Percentiles rank a stretch among this genome's conserved stretches.
phyloP scores from a whole-genome alignment of 306 rosid genomes.

The Prunus mume region DNA sequence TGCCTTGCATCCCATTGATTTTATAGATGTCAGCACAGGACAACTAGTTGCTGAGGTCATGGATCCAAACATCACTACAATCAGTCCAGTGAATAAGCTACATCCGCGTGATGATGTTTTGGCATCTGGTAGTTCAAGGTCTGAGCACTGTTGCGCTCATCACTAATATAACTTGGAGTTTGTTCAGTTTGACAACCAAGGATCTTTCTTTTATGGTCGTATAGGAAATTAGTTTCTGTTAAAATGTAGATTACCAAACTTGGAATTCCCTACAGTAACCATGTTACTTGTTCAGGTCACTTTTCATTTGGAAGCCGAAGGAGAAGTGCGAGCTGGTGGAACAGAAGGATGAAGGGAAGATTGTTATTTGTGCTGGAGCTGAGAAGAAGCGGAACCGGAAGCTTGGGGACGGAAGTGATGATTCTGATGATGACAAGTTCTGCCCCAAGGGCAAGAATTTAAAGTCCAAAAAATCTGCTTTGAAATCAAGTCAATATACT shows the following conservation, averaged over 20 bases:
- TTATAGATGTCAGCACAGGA: conserved; percentile 82
- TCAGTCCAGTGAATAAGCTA: conserved; percentile 85
- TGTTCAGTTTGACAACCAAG: neutral
- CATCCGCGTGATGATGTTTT: conserved; percentile 87
- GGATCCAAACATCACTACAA: conserved; percentile 92
- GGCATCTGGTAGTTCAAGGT: conserved; percentile 95
- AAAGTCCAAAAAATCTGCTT: conserved; percentile 34
- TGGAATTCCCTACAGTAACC: neutral
- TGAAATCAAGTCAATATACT: conserved; percentile 27
- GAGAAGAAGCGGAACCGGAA: conserved; percentile 58
- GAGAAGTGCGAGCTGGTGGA: conserved; percentile 53
- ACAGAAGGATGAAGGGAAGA: conserved; percentile 51
- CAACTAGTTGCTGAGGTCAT: conserved; percentile 87
- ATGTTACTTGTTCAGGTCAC: conserved; percentile 46
- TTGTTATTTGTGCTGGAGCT: conserved; percentile 42
- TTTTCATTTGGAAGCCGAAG: conserved; percentile 91
- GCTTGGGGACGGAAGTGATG: conserved; percentile 41
- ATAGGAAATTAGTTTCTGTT: too few relatives aligned
- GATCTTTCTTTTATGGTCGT: too few relatives aligned
- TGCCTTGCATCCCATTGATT: conserved; percentile 96
- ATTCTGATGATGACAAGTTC: conserved; percentile 55
- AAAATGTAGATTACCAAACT: neutral
- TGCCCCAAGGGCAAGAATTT: conserved; percentile 42
- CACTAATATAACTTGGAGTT: neutral
- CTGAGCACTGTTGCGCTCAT: conserved; percentile 9